Evolutionary conservation across 306 rosid species (phyloP), one percentile per base, ranked within the genome.

Genomic region (Medicago ruthenica): DNA sequence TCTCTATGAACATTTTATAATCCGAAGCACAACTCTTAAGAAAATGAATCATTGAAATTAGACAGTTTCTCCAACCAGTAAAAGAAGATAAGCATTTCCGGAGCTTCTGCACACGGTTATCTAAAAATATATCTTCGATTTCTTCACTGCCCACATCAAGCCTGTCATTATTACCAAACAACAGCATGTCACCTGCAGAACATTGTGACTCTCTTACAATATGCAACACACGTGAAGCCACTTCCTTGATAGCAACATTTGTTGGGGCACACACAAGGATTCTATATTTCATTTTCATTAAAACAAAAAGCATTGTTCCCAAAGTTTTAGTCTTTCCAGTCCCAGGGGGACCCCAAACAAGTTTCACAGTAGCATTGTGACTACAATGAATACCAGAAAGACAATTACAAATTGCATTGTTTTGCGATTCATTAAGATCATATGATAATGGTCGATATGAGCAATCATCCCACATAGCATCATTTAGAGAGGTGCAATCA

Each of bases 281-380:
- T 54, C 87, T 90, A 24, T 10, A 69, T 9, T 80, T 82, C 85
- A 77, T 84, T 77, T 62, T 68, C 59, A 81, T 15, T 3, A 90
- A 78, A 21, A 80, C 44, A 12, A 80, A 70, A 27, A 92, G 88
- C 3, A 92, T 55, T 9, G 85, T 77, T 27, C 64, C 76, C 0
- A 69, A 73, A 6, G 92, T 81, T 80, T 83, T 90, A 0, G 97
- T 92, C 74, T 90, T 92, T 2, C 97, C 97, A 0, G 97, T 92
- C 24, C 96, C 96, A 4, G 96, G 96, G 0, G 97, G 97, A 21
- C 97, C 97, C 93, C 93, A 88, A 27, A 92, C 80, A 3, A 90
- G 93, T 14, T 90, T 80, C 45, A 86, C 68, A 0, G 55, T 9
- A 21, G 82, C 11, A 7, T 79, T 78, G 20, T 82, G 77, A 17